A percentile compares a stretch with the other conserved stretches of the same genome.
These are phyloP conservation scores for Aechmea fasciata DNA, from an alignment of 176 grass and related monocot genomes.

Conservation along the genomic window DNA sequence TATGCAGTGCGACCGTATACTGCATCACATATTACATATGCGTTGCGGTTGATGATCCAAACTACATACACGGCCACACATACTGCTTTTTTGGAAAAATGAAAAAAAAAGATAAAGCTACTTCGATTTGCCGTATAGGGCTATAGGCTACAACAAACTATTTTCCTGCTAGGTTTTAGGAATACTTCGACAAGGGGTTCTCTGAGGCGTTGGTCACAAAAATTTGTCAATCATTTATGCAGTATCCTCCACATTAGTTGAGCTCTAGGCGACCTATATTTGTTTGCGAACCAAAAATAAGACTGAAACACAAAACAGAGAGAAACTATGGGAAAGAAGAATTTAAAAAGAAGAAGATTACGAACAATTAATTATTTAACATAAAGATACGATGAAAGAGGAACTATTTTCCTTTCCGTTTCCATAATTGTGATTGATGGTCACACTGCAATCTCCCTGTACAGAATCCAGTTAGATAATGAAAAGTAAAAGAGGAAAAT, in stretches of 20 bases:
- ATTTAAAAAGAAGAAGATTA: background rate
- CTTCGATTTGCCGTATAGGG: no score
- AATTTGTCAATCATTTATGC: no score
- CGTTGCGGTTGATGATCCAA: no score
- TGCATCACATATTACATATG: no score
- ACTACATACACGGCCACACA: no score
- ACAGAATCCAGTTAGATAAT: constrained; percentile 9
- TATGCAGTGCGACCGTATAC: no score
- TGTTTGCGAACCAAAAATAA: background rate
- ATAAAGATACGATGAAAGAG: constrained; percentile 1
- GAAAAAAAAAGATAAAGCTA: no score
- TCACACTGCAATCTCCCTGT: background rate
- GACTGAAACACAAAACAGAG: background rate
- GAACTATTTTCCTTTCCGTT: background rate
- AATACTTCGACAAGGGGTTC: no score
- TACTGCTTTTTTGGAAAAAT: no score
- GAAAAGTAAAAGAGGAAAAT: background rate
- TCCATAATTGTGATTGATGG: background rate
- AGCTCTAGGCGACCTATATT: background rate
- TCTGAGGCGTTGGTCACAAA: no score
- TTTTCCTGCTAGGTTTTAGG: no score
- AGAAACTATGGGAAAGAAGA: background rate
- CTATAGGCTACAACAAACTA: no score
- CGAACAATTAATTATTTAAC: background rate
- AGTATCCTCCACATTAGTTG: background rate